A percentile compares a stretch with the other conserved stretches of the same genome.
Conservation (phyloP, 371 early-diverging fungal species). For the Mortierella sp. region DNA sequence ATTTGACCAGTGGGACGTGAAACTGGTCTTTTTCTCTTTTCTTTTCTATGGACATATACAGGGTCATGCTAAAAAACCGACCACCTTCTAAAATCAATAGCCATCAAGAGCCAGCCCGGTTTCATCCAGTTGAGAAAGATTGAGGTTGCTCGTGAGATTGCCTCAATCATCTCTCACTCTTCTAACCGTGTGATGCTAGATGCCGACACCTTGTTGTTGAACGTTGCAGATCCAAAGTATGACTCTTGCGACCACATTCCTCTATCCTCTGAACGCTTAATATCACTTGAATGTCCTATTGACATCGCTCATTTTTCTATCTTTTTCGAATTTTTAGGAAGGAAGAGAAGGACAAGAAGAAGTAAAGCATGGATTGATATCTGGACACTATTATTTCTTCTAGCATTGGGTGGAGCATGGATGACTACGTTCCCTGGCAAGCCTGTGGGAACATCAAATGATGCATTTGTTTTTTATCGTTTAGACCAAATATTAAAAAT, state of each 20-base stretch:
- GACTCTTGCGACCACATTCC: neutral
- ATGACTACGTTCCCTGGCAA: neutral
- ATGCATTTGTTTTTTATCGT: conserved; percentile 17
- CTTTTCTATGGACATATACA: conserved; percentile 59
- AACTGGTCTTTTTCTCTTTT: neutral
- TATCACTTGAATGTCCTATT: neutral
- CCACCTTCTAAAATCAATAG: conserved; percentile 82
- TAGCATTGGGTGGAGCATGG: conserved; percentile 7
- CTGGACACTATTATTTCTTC: neutral
- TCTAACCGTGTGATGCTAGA: conserved; percentile 93
- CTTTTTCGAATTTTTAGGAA: conserved; percentile 6
- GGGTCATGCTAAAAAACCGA: conserved; percentile 25
- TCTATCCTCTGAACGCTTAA: neutral
- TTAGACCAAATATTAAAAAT: conserved; percentile 11
- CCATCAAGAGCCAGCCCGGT: conserved; percentile 96
- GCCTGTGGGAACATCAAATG: neutral
- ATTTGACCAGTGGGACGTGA: neutral
- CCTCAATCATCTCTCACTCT: conserved; percentile 82
- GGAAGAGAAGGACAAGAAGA: conserved; percentile 10
- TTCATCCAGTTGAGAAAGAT: conserved; percentile 95
- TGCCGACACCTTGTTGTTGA: conserved; percentile 90
- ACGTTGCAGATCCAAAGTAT: conserved; percentile 62
- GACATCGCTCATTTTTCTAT: neutral
- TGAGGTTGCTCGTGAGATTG: conserved; percentile 97
- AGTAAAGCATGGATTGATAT: neutral